Conservation (phyloP, 1,284 basidiomycete species). For the Moesziomyces sp. region DNA sequence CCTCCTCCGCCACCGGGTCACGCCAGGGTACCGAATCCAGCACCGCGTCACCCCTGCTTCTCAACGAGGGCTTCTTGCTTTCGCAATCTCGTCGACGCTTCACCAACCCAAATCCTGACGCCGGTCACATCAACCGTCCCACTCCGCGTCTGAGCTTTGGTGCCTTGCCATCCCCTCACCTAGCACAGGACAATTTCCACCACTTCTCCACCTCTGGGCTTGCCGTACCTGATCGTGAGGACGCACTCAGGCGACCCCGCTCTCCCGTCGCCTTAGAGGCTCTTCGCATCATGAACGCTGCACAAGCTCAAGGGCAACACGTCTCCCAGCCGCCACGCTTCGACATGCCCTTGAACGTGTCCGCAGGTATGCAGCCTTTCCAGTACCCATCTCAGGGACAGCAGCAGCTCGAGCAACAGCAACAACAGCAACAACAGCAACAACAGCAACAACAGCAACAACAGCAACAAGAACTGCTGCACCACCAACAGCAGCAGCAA, state of each 20-base stretch:
- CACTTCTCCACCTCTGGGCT: conserved; percentile 11
- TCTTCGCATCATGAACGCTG: conserved; percentile 21
- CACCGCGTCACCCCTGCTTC: conserved; percentile 19
- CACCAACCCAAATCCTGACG: conserved; percentile 38
- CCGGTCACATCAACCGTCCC: conserved; percentile 7
- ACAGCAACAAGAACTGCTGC: conserved; percentile 7
- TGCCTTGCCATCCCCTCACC: conserved; percentile 14
- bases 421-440: conserved; percentile 28
- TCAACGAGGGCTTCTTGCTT: conserved; percentile 13
- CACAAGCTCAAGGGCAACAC: conserved; percentile 25
- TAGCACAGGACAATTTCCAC: conserved; percentile 13
- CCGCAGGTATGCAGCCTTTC: conserved; percentile 22
- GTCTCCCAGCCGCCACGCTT: conserved; percentile 15
- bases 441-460: conserved; percentile 3
- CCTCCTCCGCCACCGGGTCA: conserved; percentile 21
- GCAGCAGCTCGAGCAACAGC: conserved; percentile 20
- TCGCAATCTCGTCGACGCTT: conserved; percentile 29
- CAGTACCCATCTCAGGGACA: conserved; percentile 26
- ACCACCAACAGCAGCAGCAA: conserved; percentile 11
- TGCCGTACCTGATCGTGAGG: conserved; percentile 13
- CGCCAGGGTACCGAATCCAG: conserved; percentile 18
- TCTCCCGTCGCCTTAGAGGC: conserved; percentile 31
- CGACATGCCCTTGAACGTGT: conserved; percentile 10
- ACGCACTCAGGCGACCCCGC: conserved; percentile 28
- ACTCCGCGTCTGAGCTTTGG: conserved; percentile 37